Conservation (phyloP, 352 stramenopile genomes). For the Phytophthora pseudosyringae region DNA sequence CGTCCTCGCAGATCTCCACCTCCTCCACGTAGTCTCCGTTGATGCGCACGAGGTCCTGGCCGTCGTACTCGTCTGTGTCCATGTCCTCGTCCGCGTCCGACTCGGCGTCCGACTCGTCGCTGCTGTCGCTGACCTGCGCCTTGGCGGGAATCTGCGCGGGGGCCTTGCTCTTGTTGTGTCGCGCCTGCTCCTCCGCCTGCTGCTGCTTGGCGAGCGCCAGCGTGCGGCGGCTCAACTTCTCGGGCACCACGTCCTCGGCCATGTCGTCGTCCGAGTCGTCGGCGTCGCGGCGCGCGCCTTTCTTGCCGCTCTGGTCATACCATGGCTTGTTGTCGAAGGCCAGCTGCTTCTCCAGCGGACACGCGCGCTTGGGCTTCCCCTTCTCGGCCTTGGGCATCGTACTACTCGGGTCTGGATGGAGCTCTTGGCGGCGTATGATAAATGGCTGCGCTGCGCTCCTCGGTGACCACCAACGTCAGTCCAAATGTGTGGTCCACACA, state of each 20-base stretch:
- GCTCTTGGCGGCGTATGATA: slow-evolving; percentile 17
- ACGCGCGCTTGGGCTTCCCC: slow-evolving; percentile 85
- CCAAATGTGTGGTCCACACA: neutral
- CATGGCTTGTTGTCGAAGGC: slow-evolving; percentile 88
- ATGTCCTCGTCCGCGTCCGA: slow-evolving; percentile 82
- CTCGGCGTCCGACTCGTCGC: slow-evolving; percentile 63
- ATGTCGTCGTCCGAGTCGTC: slow-evolving; percentile 73
- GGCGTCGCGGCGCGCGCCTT: slow-evolving; percentile 36
- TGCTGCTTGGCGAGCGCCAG: slow-evolving; percentile 79
- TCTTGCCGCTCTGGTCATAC: slow-evolving; percentile 63
- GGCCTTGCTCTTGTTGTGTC: slow-evolving; percentile 47
- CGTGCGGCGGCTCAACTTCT: slow-evolving; percentile 85
- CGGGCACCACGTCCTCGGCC: slow-evolving; percentile 70
- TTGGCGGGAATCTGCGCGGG: slow-evolving; percentile 14
- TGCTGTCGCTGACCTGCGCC: slow-evolving; percentile 43
- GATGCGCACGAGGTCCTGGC: slow-evolving; percentile 88
- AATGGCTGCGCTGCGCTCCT: slow-evolving; percentile 39
- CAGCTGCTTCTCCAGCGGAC: slow-evolving; percentile 88
- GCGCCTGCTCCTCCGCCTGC: slow-evolving; percentile 77
- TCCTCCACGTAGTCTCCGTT: slow-evolving; percentile 93
- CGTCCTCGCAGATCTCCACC: slow-evolving; percentile 88
- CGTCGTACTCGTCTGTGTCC: slow-evolving; percentile 88
- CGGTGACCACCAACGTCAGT: slow-evolving; percentile 33
- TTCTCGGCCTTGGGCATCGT: slow-evolving; percentile 76
- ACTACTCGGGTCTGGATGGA: slow-evolving; percentile 1